Conservation (phyloP, 2,329 filamentous ascomycete species). For the Diaporthe destruens region DNA sequence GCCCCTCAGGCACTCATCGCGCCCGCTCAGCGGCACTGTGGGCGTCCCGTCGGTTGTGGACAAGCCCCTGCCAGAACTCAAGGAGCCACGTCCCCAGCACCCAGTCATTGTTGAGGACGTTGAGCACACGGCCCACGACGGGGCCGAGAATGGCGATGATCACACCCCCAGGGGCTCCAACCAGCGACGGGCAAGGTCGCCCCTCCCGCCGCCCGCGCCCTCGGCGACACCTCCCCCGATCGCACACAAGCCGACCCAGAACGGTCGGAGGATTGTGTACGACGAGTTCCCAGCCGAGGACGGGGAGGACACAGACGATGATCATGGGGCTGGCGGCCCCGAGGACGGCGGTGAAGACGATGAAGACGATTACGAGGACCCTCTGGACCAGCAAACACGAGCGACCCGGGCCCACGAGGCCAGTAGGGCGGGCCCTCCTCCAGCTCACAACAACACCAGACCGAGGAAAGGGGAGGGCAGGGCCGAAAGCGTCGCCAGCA, state of each 20-base stretch:
- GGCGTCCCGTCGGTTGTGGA: constrained; percentile 24
- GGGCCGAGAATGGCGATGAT: neutral
- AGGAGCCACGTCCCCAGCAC: constrained; percentile 23
- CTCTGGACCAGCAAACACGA: neutral
- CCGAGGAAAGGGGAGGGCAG: constrained; percentile 19
- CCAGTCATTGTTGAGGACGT: constrained; percentile 26
- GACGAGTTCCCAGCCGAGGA: constrained; percentile 33
- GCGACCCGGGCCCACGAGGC: neutral
- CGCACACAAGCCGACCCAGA: constrained; percentile 17
- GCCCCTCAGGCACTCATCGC: constrained; percentile 35
- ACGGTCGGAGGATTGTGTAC: constrained; percentile 24
- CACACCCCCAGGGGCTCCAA: neutral
- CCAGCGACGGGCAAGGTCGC: neutral
- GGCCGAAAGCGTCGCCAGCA: constrained; percentile 31
- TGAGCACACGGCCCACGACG: constrained; percentile 12
- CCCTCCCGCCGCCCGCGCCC: neutral
- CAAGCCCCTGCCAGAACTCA: constrained; percentile 16
- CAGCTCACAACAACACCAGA: constrained; percentile 19
- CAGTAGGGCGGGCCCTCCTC: neutral
- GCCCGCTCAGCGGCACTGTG: constrained; percentile 14
- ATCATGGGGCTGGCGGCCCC: neutral
- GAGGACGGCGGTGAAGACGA: constrained; percentile 3
- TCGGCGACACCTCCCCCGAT: constrained; percentile 38
- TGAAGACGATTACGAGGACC: neutral
- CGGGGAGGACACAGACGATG: neutral